These are phyloP conservation scores for Solanum corneliomulleri DNA, from an alignment of 257 asterid species.

Conservation along the genomic window DNA sequence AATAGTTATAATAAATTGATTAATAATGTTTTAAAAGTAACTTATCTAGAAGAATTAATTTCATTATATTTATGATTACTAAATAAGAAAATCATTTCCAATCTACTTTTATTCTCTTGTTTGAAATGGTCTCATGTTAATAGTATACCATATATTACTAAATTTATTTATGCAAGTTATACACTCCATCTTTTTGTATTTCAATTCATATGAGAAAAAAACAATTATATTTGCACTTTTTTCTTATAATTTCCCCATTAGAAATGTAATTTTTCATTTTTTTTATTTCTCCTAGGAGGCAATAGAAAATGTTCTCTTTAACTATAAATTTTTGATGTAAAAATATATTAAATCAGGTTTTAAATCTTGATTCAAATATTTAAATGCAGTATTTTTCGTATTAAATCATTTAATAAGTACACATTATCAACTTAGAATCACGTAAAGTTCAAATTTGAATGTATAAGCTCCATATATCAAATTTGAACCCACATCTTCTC, in stretches of 20 bases:
- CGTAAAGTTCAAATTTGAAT: no score
- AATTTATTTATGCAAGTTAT: not conserved
- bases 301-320: no score
- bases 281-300: not conserved
- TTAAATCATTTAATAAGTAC: no score
- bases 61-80: no score
- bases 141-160: not conserved
- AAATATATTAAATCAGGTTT: no score
- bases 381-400: no score
- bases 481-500: not conserved
- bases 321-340: no score
- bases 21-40: not conserved
- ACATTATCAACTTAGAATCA: not conserved
- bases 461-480: no score
- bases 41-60: not conserved
- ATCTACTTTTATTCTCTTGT: not conserved
- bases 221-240: not conserved
- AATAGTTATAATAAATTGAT: not conserved
- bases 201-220: no score
- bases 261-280: not conserved
- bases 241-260: not conserved
- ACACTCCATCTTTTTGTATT: not conserved
- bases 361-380: no score
- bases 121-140: not conserved
- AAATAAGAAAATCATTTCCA: not conserved